phyloP scores from a whole-genome alignment of 352 stramenopile genomes.

The Globisporangium canariense region DNA sequence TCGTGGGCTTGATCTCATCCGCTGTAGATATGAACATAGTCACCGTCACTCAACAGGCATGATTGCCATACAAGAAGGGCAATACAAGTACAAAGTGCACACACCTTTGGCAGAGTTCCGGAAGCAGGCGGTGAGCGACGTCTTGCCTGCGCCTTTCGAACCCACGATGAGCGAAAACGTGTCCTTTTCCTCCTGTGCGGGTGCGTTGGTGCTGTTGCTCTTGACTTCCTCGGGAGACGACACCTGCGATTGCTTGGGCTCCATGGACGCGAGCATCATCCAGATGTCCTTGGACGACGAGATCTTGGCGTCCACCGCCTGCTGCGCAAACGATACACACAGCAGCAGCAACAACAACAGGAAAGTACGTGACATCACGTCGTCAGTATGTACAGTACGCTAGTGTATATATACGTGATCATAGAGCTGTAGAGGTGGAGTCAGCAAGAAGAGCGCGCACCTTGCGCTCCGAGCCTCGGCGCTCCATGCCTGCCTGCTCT shows the following conservation, averaged over 20 bases:
- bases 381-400: no score
- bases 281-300: slow-evolving; percentile 66
- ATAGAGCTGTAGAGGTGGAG: background rate
- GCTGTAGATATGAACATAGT: slow-evolving; percentile 11
- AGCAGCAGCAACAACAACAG: no score
- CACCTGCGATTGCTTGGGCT: slow-evolving; percentile 28
- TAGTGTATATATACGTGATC: background rate
- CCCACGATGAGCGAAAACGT: slow-evolving; percentile 73
- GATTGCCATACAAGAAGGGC: background rate
- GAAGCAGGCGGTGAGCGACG: slow-evolving; percentile 67
- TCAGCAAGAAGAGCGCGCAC: background rate
- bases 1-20: slow-evolving; percentile 89
- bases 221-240: slow-evolving; percentile 15
- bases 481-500: slow-evolving; percentile 19
- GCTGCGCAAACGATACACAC: background rate
- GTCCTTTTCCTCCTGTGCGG: slow-evolving; percentile 46
- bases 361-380: no score
- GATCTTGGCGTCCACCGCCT: slow-evolving; percentile 13
- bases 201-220: slow-evolving; percentile 8
- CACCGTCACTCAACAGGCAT: background rate
- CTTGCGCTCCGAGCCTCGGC: slow-evolving; percentile 14
- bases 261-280: slow-evolving; percentile 57
- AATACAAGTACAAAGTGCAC: background rate
- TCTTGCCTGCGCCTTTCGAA: slow-evolving; percentile 74
- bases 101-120: slow-evolving; percentile 56